Conservation (phyloP, 1,284 basidiomycete genomes). For the Anthracocystis panici-leucophaei region DNA sequence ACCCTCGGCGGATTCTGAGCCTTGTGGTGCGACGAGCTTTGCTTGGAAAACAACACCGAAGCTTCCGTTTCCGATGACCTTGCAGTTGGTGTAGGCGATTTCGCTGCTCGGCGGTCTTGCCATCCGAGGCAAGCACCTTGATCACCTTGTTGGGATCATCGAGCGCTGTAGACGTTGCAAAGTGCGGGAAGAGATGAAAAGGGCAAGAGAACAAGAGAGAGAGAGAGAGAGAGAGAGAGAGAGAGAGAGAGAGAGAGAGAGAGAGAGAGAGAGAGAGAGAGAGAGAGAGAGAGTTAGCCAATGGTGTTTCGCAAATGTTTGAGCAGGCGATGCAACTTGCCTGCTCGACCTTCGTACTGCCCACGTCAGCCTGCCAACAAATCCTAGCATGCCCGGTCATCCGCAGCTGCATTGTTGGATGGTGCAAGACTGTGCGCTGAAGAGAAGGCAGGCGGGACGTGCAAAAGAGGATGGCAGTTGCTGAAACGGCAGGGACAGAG, state of each 20-base stretch:
- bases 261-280: too few species aligned
- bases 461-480: neutral
- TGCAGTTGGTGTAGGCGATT: constrained; percentile 95
- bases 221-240: too few species aligned
- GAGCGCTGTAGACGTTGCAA: constrained; percentile 34
- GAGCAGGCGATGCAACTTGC: neutral
- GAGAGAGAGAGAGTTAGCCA: constrained; percentile 1
- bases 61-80: constrained; percentile 97
- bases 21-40: constrained; percentile 72
- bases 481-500: neutral
- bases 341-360: neutral
- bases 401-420: neutral
- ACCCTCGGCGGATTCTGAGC: constrained; percentile 37
- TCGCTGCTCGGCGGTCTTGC: constrained; percentile 90
- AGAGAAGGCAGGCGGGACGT: neutral
- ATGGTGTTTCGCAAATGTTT: too few species aligned
- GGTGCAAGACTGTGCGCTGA: neutral
- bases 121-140: constrained; percentile 93
- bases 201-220: neutral
- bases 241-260: too few species aligned
- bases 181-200: neutral
- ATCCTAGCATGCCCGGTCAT: neutral
- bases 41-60: constrained; percentile 96
- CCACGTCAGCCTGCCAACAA: neutral
- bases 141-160: constrained; percentile 96